Conservation (phyloP, 2,329 filamentous ascomycete genomes). For the Mycogone perniciosa region DNA sequence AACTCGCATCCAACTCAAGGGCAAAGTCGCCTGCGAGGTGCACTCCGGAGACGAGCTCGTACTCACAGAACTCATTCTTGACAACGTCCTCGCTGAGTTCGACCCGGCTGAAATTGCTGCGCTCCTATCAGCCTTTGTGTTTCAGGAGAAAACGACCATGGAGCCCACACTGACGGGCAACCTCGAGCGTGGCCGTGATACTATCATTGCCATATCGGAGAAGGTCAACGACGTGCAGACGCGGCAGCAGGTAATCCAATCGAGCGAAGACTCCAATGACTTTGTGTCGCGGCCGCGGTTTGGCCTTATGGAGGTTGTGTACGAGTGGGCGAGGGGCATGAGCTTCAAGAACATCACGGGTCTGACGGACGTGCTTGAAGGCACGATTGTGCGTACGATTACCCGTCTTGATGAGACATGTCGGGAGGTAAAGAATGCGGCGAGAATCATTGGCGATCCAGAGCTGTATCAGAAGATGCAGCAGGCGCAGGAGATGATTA, state of each 20-base stretch:
- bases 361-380: slow-evolving; percentile 91
- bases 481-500: slow-evolving; percentile 94
- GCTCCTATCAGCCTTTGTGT: slow-evolving; percentile 88
- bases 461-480: slow-evolving; percentile 95
- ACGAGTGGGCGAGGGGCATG: slow-evolving; percentile 97
- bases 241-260: slow-evolving; percentile 84
- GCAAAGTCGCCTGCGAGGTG: slow-evolving; percentile 97
- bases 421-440: slow-evolving; percentile 94
- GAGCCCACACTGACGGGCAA: slow-evolving; percentile 75
- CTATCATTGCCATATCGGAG: slow-evolving; percentile 84
- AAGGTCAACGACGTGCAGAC: slow-evolving; percentile 89
- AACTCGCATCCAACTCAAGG: slow-evolving; percentile 87
- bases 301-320: slow-evolving; percentile 93
- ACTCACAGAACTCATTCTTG: slow-evolving; percentile 88
- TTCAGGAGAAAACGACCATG: slow-evolving; percentile 89
- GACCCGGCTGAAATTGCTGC: slow-evolving; percentile 96
- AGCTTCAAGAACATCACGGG: slow-evolving; percentile 97
- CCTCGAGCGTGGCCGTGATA: slow-evolving; percentile 74
- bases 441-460: slow-evolving; percentile 89
- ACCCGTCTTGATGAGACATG: slow-evolving; percentile 93
- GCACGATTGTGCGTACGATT: slow-evolving; percentile 93
- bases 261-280: slow-evolving; percentile 84
- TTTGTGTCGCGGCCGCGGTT: slow-evolving; percentile 84
- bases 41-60: slow-evolving; percentile 96
- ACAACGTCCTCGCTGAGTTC: slow-evolving; percentile 92